These are phyloP conservation scores for Penicillium paxilli DNA, from an alignment of 495 filamentous ascomycete species.

Conservation along the genomic window DNA sequence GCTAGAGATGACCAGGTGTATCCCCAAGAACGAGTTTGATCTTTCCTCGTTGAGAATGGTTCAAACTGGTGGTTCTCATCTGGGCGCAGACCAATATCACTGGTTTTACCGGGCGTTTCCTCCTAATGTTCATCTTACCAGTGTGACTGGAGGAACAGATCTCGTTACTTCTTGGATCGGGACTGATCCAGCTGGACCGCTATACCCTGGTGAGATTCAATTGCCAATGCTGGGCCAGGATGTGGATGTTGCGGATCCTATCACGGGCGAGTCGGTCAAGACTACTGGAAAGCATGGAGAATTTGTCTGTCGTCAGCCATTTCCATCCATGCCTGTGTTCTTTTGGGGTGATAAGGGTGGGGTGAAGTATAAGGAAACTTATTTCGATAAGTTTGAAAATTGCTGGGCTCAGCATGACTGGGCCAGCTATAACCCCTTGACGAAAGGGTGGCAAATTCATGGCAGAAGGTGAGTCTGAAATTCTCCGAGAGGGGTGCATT, in stretches of 20 bases:
- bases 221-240: slow-evolving; percentile 60
- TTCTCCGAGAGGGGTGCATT: background rate
- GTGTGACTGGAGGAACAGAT: slow-evolving; percentile 75
- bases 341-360: slow-evolving; percentile 63
- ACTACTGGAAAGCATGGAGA: slow-evolving; percentile 51
- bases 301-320: slow-evolving; percentile 62
- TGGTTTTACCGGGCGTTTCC: slow-evolving; percentile 82
- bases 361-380: slow-evolving; percentile 60
- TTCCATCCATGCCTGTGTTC: slow-evolving; percentile 69
- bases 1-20: slow-evolving; percentile 55
- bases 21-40: slow-evolving; percentile 58
- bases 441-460: slow-evolving; percentile 71
- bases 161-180: slow-evolving; percentile 68
- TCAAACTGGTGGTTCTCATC: slow-evolving; percentile 65
- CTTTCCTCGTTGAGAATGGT: slow-evolving; percentile 56
- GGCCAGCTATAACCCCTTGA: slow-evolving; percentile 53
- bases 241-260: slow-evolving; percentile 61
- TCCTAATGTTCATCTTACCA: slow-evolving; percentile 57
- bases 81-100: slow-evolving; percentile 64
- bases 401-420: slow-evolving; percentile 74
- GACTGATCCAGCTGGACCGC: slow-evolving; percentile 60
- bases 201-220: slow-evolving; percentile 68
- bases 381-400: slow-evolving; percentile 47
- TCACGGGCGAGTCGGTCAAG: slow-evolving; percentile 50
- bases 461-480: slow-evolving; percentile 53